Conservation (phyloP, 129 eudicot species). For the Chrysanthemum lavandulifolium region DNA sequence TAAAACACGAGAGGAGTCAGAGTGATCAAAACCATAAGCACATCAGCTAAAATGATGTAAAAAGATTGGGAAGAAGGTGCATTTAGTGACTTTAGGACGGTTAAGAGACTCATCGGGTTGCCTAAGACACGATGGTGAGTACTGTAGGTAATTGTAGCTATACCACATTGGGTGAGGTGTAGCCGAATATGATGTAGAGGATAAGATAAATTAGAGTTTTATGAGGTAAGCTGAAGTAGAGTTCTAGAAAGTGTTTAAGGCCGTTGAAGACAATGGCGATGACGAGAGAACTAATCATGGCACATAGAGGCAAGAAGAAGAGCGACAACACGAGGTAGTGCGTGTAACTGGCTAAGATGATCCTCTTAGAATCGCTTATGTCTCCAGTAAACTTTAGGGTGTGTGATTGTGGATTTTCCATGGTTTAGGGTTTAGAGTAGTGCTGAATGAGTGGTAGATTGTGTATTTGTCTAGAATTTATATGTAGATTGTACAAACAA, state of each 20-base stretch:
- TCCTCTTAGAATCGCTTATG: slow-evolving; percentile 44
- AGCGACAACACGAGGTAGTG: slow-evolving; percentile 66
- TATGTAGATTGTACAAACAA: too few relatives aligned
- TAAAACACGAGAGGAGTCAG: neutral
- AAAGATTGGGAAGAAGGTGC: slow-evolving; percentile 43
- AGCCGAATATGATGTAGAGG: slow-evolving; percentile 14
- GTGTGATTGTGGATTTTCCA: slow-evolving; percentile 16
- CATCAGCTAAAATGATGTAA: slow-evolving; percentile 5
- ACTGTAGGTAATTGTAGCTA: slow-evolving; percentile 49
- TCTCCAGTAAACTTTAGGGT: slow-evolving; percentile 36
- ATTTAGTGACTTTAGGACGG: slow-evolving; percentile 42
- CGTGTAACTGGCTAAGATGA: slow-evolving; percentile 43
- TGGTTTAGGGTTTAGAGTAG: slow-evolving; percentile 2
- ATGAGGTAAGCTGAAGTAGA: neutral
- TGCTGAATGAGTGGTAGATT: too few relatives aligned
- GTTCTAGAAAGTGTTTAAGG: too few relatives aligned
- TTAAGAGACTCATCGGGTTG: slow-evolving; percentile 41
- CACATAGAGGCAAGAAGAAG: slow-evolving; percentile 58
- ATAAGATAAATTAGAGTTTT: neutral
- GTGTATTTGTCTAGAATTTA: too few relatives aligned
- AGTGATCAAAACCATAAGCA: slow-evolving; percentile 19
- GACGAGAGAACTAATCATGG: slow-evolving; percentile 21
- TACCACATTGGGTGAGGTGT: slow-evolving; percentile 41
- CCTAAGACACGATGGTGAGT: slow-evolving; percentile 48
- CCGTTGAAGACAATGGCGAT: slow-evolving; percentile 2